phyloP scores from a whole-genome alignment of 495 filamentous ascomycete genomes.

The Cladorrhinum samala region DNA sequence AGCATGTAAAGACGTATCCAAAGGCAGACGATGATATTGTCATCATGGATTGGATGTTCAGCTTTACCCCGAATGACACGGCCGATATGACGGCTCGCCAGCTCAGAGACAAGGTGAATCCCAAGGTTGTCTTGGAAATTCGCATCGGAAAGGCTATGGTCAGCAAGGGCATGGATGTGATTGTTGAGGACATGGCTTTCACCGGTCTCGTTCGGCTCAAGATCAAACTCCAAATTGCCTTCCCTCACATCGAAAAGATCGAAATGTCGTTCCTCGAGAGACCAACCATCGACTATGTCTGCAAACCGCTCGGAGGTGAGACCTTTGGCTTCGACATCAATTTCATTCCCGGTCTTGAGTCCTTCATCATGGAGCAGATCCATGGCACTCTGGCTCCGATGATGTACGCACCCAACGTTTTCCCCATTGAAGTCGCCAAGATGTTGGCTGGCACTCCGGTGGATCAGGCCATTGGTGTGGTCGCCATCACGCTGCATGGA shows the following conservation, averaged over 20 bases:
- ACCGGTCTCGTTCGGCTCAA: slow-evolving; percentile 92
- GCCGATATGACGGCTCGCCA: slow-evolving; percentile 87
- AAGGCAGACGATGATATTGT: slow-evolving; percentile 93
- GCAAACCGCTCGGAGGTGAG: slow-evolving; percentile 95
- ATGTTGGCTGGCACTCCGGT: slow-evolving; percentile 93
- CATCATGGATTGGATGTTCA: slow-evolving; percentile 99
- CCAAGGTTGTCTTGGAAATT: slow-evolving; percentile 91
- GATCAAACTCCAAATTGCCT: slow-evolving; percentile 91
- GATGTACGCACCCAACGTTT: slow-evolving; percentile 96
- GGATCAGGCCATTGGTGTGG: slow-evolving; percentile 91
- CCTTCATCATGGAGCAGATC: slow-evolving; percentile 92
- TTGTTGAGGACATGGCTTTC: slow-evolving; percentile 96
- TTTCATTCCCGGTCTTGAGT: slow-evolving; percentile 90
- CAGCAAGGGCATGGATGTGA: slow-evolving; percentile 93
- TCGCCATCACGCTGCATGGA: slow-evolving; percentile 85
- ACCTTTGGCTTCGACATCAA: slow-evolving; percentile 97
- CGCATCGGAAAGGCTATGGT: slow-evolving; percentile 89
- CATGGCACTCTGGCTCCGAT: slow-evolving; percentile 88
- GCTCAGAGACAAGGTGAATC: slow-evolving; percentile 90
- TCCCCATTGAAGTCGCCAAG: slow-evolving; percentile 97
- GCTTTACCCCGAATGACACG: slow-evolving; percentile 92
- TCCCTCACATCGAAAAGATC: slow-evolving; percentile 88
- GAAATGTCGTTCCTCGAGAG: slow-evolving; percentile 80
- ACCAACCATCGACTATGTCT: slow-evolving; percentile 83
- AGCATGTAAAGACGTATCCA: slow-evolving; percentile 96